Evolutionary conservation across 2,329 filamentous ascomycete genomes (phyloP).

Genomic region (Coniochaeta prunicola): DNA sequence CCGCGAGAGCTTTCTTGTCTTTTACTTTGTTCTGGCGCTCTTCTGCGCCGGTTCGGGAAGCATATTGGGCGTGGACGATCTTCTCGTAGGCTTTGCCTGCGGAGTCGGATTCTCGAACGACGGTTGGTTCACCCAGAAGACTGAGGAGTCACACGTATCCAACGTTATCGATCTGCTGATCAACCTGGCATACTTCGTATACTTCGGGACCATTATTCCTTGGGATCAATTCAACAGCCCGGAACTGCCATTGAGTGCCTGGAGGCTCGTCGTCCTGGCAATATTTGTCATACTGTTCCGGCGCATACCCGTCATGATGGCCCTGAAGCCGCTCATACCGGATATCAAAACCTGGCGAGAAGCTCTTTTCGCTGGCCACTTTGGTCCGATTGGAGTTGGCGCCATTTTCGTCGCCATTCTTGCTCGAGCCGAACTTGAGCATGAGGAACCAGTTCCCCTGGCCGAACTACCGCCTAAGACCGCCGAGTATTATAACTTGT

Average conservation of each 20-base stretch:
- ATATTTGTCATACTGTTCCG: conserved; percentile 92
- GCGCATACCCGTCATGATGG: conserved; percentile 89
- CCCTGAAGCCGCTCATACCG: conserved; percentile 84
- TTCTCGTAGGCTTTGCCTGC: conserved; percentile 88
- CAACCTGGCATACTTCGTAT: conserved; percentile 97
- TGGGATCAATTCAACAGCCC: conserved; percentile 85
- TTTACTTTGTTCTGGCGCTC: conserved; percentile 94
- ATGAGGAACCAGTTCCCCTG: conserved; percentile 66
- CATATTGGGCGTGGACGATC: conserved; percentile 83
- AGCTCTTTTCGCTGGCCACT: conserved; percentile 92
- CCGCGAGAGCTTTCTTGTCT: conserved; percentile 93
- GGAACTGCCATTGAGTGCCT: conserved; percentile 68
- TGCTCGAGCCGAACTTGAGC: conserved; percentile 84
- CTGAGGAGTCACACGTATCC: conserved; percentile 95
- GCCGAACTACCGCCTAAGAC: conserved; percentile 48
- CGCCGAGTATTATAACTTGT: conserved; percentile 57
- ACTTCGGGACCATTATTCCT: conserved; percentile 92
- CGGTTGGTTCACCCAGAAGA: conserved; percentile 97
- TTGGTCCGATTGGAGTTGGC: conserved; percentile 94
- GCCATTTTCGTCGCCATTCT: conserved; percentile 94
- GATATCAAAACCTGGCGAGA: conserved; percentile 98
- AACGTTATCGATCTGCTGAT: conserved; percentile 97
- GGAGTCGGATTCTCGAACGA: conserved; percentile 99
- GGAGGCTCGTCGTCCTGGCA: conserved; percentile 90
- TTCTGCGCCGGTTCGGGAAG: conserved; percentile 94